Conservation (phyloP, 2,329 filamentous ascomycete genomes). For the Alternaria atra region DNA sequence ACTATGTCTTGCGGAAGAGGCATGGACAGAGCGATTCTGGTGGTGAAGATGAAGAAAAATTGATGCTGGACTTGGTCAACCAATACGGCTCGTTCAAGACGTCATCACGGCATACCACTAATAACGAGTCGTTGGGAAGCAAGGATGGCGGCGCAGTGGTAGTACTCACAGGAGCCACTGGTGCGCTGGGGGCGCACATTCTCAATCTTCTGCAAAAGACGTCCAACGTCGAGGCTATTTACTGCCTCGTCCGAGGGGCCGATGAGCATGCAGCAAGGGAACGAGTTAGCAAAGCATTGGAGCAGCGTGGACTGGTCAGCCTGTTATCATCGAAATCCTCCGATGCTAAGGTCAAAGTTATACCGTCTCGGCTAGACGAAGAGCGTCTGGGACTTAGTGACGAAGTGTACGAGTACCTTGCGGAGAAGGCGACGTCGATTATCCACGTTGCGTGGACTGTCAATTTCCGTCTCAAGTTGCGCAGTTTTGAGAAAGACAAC, state of each 20-base stretch:
- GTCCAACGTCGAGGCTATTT: conserved; percentile 56
- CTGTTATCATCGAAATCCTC: conserved; percentile 23
- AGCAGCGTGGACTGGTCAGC: conserved; percentile 40
- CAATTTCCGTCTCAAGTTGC: conserved; percentile 68
- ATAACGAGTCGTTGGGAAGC: conserved; percentile 8
- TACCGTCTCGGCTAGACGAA: conserved; percentile 60
- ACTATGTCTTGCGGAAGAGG: conserved; percentile 52
- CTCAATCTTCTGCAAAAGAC: conserved; percentile 56
- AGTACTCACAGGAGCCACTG: conserved; percentile 61
- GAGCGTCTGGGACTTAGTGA: conserved; percentile 59
- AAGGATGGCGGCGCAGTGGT: conserved; percentile 22
- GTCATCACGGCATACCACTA: conserved; percentile 4
- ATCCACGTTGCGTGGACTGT: conserved; percentile 73
- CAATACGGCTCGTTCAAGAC: conserved; percentile 58
- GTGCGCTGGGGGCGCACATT: conserved; percentile 62
- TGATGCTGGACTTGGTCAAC: conserved; percentile 59
- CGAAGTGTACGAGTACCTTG: conserved; percentile 54
- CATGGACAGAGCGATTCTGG: conserved; percentile 45
- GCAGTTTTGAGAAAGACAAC: conserved; percentile 64
- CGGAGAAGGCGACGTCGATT: conserved; percentile 59
- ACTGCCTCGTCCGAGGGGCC: conserved; percentile 65
- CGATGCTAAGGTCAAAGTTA: conserved; percentile 55
- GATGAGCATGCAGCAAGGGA: conserved; percentile 40
- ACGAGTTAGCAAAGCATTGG: conserved; percentile 46
- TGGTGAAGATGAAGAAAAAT: conserved; percentile 48